Evolutionary conservation across 2,329 filamentous ascomycete species (phyloP).

Genomic region (Mycosphaerella sp.): DNA sequence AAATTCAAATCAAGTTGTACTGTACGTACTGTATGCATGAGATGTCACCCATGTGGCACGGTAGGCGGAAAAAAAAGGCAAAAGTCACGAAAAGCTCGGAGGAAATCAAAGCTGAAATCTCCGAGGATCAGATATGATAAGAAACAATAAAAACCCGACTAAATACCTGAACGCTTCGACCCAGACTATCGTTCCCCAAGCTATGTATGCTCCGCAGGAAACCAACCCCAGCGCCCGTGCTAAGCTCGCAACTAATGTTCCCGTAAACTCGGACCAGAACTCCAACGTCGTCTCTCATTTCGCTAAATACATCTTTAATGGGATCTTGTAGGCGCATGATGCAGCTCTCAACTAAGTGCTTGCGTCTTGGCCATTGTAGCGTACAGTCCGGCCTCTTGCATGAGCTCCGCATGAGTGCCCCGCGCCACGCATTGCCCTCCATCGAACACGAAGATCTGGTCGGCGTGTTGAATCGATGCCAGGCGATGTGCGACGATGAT

Average conservation of each 20-base stretch:
- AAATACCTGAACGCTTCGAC: too few relatives aligned
- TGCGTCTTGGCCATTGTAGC: constrained; percentile 36
- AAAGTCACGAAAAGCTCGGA: neutral
- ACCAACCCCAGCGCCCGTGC: constrained; percentile 7
- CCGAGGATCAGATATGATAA: neutral
- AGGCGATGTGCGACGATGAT: constrained; percentile 72
- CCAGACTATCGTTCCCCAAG: neutral
- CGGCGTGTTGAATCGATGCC: constrained; percentile 70
- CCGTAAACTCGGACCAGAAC: too few relatives aligned
- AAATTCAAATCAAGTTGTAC: too few relatives aligned
- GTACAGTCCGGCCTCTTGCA: constrained; percentile 44
- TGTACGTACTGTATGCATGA: too few relatives aligned
- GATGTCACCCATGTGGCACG: too few relatives aligned
- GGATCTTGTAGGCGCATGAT: neutral
- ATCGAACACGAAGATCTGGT: constrained; percentile 74
- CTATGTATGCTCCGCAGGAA: neutral
- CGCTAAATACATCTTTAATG: neutral
- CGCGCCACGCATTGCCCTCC: constrained; percentile 56
- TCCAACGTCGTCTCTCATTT: too few relatives aligned
- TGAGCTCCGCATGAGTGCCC: constrained; percentile 56
- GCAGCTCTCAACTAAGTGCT: constrained; percentile 26
- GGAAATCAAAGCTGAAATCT: neutral
- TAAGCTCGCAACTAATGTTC: constrained; percentile 1
- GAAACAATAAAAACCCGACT: too few relatives aligned
- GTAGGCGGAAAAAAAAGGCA: too few relatives aligned